phyloP scores from a whole-genome alignment of 2,329 filamentous ascomycete species.

The Colletotrichum tabaci region DNA sequence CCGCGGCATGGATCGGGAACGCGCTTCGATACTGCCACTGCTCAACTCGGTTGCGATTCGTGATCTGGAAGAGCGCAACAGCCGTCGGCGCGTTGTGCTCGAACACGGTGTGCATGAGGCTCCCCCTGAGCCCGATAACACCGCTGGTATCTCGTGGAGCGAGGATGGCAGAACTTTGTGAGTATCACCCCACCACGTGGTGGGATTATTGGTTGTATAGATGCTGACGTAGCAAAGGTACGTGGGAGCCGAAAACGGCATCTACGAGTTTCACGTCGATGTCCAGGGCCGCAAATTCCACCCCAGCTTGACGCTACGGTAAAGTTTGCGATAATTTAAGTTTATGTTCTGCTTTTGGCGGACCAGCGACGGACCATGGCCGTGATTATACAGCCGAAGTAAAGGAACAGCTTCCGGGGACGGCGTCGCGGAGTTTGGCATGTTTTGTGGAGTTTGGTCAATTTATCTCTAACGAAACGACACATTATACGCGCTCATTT shows the following conservation, averaged over 20 bases:
- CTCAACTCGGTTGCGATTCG: conserved; percentile 54
- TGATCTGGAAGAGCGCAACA: conserved; percentile 51
- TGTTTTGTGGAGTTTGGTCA: background rate
- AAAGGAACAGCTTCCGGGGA: background rate
- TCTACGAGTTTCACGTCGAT: conserved; percentile 82
- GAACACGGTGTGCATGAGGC: conserved; percentile 61
- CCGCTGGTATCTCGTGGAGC: conserved; percentile 74
- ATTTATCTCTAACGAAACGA: background rate
- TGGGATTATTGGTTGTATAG: background rate
- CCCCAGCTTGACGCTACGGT: conserved; percentile 69
- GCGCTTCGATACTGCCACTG: conserved; percentile 55
- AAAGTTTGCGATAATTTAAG: conserved; percentile 42
- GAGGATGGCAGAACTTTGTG: conserved; percentile 72
- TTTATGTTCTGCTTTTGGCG: conserved; percentile 21
- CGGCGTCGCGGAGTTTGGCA: conserved; percentile 28
- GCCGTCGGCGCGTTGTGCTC: conserved; percentile 44
- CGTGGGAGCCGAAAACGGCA: conserved; percentile 78
- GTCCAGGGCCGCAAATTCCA: conserved; percentile 72
- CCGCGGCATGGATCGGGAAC: conserved; percentile 50
- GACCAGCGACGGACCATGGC: conserved; percentile 1
- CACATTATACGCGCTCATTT: conserved; percentile 6
- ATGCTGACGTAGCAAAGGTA: conserved; percentile 60
- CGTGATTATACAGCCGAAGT: conserved; percentile 12
- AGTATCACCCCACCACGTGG: conserved; percentile 50
- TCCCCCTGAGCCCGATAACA: conserved; percentile 68